Conservation (phyloP, 768 basidiomycete genomes). For the Cubamyces sp. region DNA sequence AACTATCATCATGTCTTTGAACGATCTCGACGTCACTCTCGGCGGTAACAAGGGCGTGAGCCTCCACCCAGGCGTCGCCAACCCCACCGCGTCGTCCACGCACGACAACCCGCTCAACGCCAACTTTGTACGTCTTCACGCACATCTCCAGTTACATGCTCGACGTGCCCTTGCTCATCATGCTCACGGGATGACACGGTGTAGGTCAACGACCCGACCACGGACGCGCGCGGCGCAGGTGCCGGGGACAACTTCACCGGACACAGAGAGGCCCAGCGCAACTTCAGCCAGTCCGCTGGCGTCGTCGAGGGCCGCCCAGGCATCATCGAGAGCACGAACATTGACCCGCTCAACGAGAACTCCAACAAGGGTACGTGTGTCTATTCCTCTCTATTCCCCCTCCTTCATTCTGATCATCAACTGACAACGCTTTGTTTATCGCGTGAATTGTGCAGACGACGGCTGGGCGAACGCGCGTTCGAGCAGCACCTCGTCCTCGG, state of each 20-base stretch:
- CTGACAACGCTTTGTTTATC: background rate
- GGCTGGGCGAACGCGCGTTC: conserved; percentile 44
- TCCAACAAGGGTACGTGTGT: conserved; percentile 45
- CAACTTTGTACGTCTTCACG: conserved; percentile 46
- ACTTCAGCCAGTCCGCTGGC: conserved; percentile 47
- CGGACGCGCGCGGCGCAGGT: conserved; percentile 44
- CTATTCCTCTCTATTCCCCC: too few relatives aligned
- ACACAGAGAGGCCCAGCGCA: conserved; percentile 43
- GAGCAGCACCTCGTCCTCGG: conserved; percentile 20
- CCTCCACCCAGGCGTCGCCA: conserved; percentile 48
- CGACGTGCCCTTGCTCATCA: too few relatives aligned
- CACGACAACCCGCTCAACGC: conserved; percentile 41
- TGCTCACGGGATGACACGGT: background rate
- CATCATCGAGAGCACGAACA: conserved; percentile 57
- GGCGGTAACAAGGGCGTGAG: conserved; percentile 39
- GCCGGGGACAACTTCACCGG: conserved; percentile 45
- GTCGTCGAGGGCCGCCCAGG: conserved; percentile 58
- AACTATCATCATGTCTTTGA: conserved; percentile 41
- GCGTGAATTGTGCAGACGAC: conserved; percentile 37
- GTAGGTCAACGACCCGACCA: conserved; percentile 48
- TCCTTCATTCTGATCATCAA: background rate
- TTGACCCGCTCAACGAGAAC: conserved; percentile 54
- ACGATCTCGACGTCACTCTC: conserved; percentile 35
- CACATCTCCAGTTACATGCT: background rate
- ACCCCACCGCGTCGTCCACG: conserved; percentile 45